Conservation (phyloP, 2,329 filamentous ascomycete species). For the Colletotrichum gloeosporioides region DNA sequence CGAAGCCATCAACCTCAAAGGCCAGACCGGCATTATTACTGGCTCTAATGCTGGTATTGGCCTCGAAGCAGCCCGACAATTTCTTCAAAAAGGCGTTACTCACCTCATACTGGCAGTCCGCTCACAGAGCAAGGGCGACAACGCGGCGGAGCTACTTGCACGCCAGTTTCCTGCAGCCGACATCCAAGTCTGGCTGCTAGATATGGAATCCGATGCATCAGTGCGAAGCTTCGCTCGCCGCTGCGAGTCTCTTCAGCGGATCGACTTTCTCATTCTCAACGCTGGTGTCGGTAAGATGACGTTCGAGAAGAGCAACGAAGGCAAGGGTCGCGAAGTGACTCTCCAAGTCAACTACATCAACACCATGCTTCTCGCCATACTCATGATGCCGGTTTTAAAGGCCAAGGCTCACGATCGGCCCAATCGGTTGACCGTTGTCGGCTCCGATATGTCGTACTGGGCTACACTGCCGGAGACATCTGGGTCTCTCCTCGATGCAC, state of each 20-base stretch:
- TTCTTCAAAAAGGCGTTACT: slow-evolving; percentile 29
- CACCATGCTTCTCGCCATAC: slow-evolving; percentile 48
- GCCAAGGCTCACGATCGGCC: slow-evolving; percentile 20
- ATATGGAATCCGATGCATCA: slow-evolving; percentile 42
- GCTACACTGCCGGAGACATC: slow-evolving; percentile 21
- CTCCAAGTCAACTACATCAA: slow-evolving; percentile 59
- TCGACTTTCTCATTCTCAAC: slow-evolving; percentile 46
- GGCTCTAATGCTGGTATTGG: background rate
- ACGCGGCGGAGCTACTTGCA: slow-evolving; percentile 38
- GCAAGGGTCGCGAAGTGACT: slow-evolving; percentile 41
- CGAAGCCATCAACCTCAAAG: background rate
- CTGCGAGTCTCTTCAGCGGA: slow-evolving; percentile 31
- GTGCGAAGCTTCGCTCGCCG: slow-evolving; percentile 40
- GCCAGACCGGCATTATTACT: background rate
- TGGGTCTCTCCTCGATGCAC: slow-evolving; percentile 2
- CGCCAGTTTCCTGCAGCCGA: slow-evolving; percentile 30
- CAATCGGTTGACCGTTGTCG: slow-evolving; percentile 28
- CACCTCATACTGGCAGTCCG: slow-evolving; percentile 54
- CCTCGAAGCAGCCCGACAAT: background rate
- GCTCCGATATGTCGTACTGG: slow-evolving; percentile 28
- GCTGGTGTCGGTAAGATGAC: slow-evolving; percentile 30
- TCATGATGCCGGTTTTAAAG: slow-evolving; percentile 37
- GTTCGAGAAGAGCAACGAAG: slow-evolving; percentile 27
- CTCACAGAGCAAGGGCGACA: slow-evolving; percentile 44
- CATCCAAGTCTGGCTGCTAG: slow-evolving; percentile 46